phyloP scores from a whole-genome alignment of 306 rosid genomes.

The Elaeagnus macrophylla region DNA sequence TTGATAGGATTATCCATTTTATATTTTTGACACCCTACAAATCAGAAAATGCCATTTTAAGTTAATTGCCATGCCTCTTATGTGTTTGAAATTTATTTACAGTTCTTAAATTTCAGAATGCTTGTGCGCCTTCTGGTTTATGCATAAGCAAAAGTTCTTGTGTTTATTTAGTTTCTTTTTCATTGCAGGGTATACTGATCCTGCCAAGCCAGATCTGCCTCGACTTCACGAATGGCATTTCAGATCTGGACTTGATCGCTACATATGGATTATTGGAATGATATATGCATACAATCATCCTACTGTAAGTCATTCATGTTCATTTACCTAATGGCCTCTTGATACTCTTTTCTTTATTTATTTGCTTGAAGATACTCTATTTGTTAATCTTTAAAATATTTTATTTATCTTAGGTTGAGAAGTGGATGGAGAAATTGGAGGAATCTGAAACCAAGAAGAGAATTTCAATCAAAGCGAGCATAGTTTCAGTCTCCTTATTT shows the following conservation, averaged over 20 bases:
- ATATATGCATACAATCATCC: slow-evolving; percentile 94
- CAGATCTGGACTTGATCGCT: slow-evolving; percentile 99
- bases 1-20: no score
- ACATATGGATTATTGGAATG: slow-evolving; percentile 97
- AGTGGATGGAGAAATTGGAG: slow-evolving; percentile 97
- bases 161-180: not conserved
- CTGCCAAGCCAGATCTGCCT: slow-evolving; percentile 86
- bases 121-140: slow-evolving; percentile 9
- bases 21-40: no score
- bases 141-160: slow-evolving; percentile 15
- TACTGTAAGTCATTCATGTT: slow-evolving; percentile 46
- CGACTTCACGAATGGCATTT: slow-evolving; percentile 96
- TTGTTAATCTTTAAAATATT: slow-evolving; percentile 11
- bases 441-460: slow-evolving; percentile 78
- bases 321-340: slow-evolving; percentile 11
- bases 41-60: no score
- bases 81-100: no score
- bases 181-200: slow-evolving; percentile 83
- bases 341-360: no score
- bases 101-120: not conserved
- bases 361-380: slow-evolving; percentile 14
- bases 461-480: slow-evolving; percentile 64
- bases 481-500: slow-evolving; percentile 52
- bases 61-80: no score
- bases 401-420: slow-evolving; percentile 64